Conservation (phyloP, 208 protist species). For the Leishmania guyanensis region DNA sequence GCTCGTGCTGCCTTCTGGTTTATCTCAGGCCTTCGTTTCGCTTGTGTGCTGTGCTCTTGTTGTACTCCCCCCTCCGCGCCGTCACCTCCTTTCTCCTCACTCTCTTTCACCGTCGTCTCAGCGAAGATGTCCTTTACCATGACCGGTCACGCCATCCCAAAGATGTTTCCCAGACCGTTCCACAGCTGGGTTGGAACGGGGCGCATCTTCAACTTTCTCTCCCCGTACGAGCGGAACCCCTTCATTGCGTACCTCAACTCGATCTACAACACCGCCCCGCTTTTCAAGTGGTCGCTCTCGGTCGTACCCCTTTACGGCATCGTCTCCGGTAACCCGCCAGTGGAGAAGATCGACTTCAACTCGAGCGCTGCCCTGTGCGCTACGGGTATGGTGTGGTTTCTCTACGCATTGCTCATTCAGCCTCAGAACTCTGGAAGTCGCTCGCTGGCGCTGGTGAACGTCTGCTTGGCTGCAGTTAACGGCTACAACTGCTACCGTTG, state of each 20-base stretch:
- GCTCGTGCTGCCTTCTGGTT: neutral
- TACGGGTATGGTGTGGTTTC: conserved; percentile 84
- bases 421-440: conserved; percentile 90
- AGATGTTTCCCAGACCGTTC: conserved; percentile 72
- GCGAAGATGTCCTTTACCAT: conserved; percentile 47
- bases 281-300: conserved; percentile 90
- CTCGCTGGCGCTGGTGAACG: conserved; percentile 79
- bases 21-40: neutral
- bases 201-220: conserved; percentile 71
- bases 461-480: conserved; percentile 82
- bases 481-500: conserved; percentile 86
- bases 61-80: neutral
- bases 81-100: neutral
- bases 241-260: conserved; percentile 83
- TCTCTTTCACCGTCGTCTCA: too few species aligned
- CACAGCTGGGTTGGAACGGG: conserved; percentile 80
- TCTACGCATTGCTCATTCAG: conserved; percentile 89
- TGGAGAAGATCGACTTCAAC: conserved; percentile 90
- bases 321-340: conserved; percentile 72
- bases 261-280: conserved; percentile 82
- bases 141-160: conserved; percentile 68
- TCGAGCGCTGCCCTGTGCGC: conserved; percentile 79
- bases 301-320: conserved; percentile 89
- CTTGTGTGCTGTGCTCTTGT: neutral
- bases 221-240: conserved; percentile 75